Conservation (phyloP, 208 protist genomes). For the Herpetomonas tarakana region DNA sequence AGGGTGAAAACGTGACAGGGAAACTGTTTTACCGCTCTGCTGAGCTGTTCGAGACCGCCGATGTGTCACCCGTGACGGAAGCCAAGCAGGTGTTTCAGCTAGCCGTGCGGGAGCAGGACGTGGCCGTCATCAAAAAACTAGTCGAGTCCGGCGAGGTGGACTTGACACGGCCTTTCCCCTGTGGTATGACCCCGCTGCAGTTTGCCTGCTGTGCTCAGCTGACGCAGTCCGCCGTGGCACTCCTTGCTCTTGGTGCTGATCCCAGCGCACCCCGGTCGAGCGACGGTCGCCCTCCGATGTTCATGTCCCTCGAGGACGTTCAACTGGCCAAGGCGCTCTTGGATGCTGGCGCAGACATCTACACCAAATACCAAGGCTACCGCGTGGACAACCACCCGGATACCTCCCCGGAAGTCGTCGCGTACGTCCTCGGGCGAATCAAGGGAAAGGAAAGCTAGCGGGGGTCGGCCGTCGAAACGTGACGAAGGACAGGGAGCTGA, state of each 20-base stretch:
- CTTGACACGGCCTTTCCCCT: constrained; percentile 36
- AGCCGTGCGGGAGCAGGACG: constrained; percentile 55
- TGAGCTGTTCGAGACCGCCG: constrained; percentile 59
- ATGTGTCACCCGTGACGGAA: constrained; percentile 46
- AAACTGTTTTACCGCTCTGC: constrained; percentile 78
- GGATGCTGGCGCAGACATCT: constrained; percentile 67
- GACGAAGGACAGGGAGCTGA: no score
- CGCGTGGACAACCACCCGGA: constrained; percentile 76
- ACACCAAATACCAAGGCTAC: constrained; percentile 64
- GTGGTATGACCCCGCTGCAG: constrained; percentile 85
- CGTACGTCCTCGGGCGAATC: constrained; percentile 33
- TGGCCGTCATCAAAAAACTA: constrained; percentile 34
- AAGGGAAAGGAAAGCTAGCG: no score
- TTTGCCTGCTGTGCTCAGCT: constrained; percentile 67
- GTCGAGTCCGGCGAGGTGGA: constrained; percentile 51
- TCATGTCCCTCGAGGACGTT: constrained; percentile 82
- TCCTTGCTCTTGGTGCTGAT: constrained; percentile 79
- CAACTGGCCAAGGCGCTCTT: constrained; percentile 65
- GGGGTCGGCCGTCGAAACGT: no score
- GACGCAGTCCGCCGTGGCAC: constrained; percentile 35
- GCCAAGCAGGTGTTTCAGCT: constrained; percentile 59
- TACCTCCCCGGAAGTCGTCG: constrained; percentile 61
- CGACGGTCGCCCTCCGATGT: constrained; percentile 76
- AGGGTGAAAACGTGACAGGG: constrained; percentile 60
- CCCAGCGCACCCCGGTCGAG: constrained; percentile 51